Evolutionary conservation across 345 rosid genomes (phyloP).

Genomic region (Cardiospermum halicacabum): DNA sequence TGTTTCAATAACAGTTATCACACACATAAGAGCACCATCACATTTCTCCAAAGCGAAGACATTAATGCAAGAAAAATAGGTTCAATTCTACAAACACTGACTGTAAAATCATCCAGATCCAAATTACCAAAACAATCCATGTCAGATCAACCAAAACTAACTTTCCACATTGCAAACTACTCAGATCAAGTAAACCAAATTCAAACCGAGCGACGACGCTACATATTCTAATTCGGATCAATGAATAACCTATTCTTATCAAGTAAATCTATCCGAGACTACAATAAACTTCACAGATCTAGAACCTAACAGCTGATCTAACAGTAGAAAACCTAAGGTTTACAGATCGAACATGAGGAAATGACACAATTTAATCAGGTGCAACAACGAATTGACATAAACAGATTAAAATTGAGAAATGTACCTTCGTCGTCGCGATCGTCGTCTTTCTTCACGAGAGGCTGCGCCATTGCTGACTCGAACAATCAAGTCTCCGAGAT

Average conservation of each 20-base stretch:
- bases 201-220: neutral
- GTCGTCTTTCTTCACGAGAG: constrained; percentile 91
- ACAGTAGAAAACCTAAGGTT: constrained; percentile 8
- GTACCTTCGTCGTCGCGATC: constrained; percentile 98
- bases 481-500: constrained; percentile 21
- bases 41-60: neutral
- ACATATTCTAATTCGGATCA: constrained; percentile 3
- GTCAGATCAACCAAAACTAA: constrained; percentile 16
- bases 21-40: neutral
- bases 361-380: neutral
- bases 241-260: neutral
- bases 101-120: constrained; percentile 10
- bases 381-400: constrained; percentile 1
- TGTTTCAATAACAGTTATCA: constrained; percentile 24
- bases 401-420: constrained; percentile 9
- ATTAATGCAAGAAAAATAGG: neutral
- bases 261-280: neutral
- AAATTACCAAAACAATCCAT: constrained; percentile 6
- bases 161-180: constrained; percentile 17
- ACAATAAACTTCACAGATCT: constrained; percentile 40
- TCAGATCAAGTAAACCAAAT: constrained; percentile 27
- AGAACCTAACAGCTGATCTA: constrained; percentile 36
- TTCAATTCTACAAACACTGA: neutral
- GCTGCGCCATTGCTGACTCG: constrained; percentile 77
- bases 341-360: neutral